phyloP scores from a whole-genome alignment of 2,329 filamentous ascomycete species.

The Calonectria hongkongensis region DNA sequence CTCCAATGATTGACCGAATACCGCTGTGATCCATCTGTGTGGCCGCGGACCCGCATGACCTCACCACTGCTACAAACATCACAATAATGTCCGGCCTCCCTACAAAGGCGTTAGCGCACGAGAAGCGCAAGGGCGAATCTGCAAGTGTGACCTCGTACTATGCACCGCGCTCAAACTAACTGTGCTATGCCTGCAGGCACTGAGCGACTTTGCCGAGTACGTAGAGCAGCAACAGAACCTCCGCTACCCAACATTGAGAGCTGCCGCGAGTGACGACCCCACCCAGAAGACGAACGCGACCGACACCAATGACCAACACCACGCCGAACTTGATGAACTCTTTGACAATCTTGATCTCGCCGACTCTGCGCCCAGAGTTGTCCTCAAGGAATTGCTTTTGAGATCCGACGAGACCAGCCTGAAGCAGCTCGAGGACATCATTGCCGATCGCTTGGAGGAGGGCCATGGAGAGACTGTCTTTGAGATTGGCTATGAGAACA shows the following conservation, averaged over 20 bases:
- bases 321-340: conserved; percentile 93
- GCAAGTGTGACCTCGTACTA: conserved; percentile 67
- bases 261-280: conserved; percentile 52
- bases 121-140: conserved; percentile 90
- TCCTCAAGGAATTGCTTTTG: conserved; percentile 86
- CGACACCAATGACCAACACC: conserved; percentile 66
- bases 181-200: conserved; percentile 69
- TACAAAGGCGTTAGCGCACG: conserved; percentile 80
- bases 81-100: conserved; percentile 71
- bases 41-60: conserved; percentile 48
- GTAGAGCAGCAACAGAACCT: conserved; percentile 93
- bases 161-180: conserved; percentile 34
- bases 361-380: conserved; percentile 80
- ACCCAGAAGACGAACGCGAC: conserved; percentile 57
- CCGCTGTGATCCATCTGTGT: conserved; percentile 40
- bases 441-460: conserved; percentile 84
- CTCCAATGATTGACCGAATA: conserved; percentile 57
- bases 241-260: conserved; percentile 72
- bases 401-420: conserved; percentile 76
- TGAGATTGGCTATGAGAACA: conserved; percentile 93
- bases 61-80: conserved; percentile 47
- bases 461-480: conserved; percentile 93
- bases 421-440: conserved; percentile 77
- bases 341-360: conserved; percentile 90
- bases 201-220: conserved; percentile 98